Base-by-base conservation (phyloP, 495 filamentous ascomycete species). In the Trichoderma virens region DNA sequence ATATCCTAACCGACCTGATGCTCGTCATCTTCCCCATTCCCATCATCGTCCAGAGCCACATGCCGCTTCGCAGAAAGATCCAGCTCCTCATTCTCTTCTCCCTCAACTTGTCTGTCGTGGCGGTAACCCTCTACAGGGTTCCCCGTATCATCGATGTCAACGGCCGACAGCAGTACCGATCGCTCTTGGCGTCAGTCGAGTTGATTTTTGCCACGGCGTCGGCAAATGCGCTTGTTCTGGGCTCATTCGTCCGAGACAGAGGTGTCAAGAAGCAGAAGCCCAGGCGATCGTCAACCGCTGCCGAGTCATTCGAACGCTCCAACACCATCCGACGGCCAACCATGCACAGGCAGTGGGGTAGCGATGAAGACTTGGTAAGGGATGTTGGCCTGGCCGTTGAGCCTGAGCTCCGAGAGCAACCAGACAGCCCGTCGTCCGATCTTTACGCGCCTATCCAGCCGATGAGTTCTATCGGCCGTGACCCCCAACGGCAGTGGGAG, bases 21-120 rank as follows among this genome's bases (percentile, higher is more conserved):
- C 84, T 98, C 31, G 85, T 98, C 43, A 80, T 86, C 61, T 96
- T 96, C 68, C 94, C 94, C 0, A 87, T 97, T 39, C 90, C 92
- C 0, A 88, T 97, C 62, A 89, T 98, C 62, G 69, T 96, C 39
- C 80, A 82, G 56, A 89, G 88, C 20, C 74, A 83, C 13, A 92
- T 96, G 87, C 71, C 79, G 0, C 66, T 84, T 34, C 89, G 80
- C 74, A 76, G 86, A 81, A 83, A 83, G 80, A 43, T 85, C 62
- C 73, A 85, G 66, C 84, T 97, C 5, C 81, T 87, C 13, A 69
- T 87, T 5, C 80, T 97, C 14, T 97, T 97, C 76, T 88, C 85
- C 13, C 80, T 93, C n/a, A 94, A 90, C 11, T 74, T 95, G 38
- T 75, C 86, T 59, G 83, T 93, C 1, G 87, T 94, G 45, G 89